These are phyloP conservation scores for Komagataella ulmi DNA, from an alignment of 805 yeast genomes.

Conservation along the genomic window DNA sequence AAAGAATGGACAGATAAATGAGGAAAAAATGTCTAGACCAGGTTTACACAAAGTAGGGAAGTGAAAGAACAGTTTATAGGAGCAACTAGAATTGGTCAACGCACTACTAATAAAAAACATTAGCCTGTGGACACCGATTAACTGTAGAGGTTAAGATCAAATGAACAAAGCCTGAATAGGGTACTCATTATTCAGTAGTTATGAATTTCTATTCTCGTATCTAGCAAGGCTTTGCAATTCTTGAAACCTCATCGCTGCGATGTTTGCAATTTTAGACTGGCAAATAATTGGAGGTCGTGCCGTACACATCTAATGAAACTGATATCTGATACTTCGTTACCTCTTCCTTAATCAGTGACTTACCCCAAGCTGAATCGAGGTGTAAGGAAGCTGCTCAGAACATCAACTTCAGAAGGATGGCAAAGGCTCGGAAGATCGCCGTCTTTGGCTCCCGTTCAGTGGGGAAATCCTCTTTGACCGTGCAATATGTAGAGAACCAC, in stretches of 20 bases:
- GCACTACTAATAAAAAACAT: background rate
- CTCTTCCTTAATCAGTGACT: background rate
- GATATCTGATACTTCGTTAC: constrained; percentile 1
- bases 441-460: constrained; percentile 83
- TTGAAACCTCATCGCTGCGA: background rate
- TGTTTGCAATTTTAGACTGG: background rate
- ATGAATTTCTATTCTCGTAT: no score
- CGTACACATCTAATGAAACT: background rate
- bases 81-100: background rate
- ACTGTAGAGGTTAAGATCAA: no score
- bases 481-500: constrained; percentile 77
- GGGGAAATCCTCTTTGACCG: constrained; percentile 77
- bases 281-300: background rate
- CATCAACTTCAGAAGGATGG: background rate
- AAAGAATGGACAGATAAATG: constrained; percentile 2
- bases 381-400: background rate
- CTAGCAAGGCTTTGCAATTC: background rate
- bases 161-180: no score
- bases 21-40: background rate
- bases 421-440: constrained; percentile 55
- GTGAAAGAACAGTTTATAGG: background rate
- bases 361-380: background rate
- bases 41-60: background rate
- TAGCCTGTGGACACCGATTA: no score
- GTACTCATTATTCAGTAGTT: no score